Evolutionary conservation across 2,329 filamentous ascomycete species (phyloP), one percentile per base, ranked within the genome.

Genomic region (Pyrenochaeta sp.): DNA sequence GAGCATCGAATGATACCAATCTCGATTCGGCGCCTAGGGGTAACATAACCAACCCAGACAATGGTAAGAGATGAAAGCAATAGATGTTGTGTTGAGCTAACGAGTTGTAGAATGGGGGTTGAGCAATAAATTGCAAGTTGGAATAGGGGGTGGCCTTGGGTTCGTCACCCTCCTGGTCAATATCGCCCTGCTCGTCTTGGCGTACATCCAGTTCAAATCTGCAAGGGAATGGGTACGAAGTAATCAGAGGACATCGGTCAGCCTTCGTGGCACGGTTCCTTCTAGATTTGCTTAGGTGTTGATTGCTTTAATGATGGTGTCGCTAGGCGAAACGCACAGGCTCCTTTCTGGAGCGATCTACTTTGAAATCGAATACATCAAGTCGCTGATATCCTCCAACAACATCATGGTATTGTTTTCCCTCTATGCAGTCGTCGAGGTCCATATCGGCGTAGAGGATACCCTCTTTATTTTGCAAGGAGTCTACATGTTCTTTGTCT

Each of bases 381-480:
- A 82, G 64, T 2, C 83, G 69, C 64, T 85, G 83, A 67, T 85
- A 85, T 0, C 82, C 82, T 0, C 83, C 83, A 1, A 82, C 81
- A 2, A 84, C 76, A 66, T 85, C 83, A 53, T 85, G 83, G 54
- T 81, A 85, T 63, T 85, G 83, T 58, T 86, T 86, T 0, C 80
- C 80, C 57, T 85, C 83, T 0, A 86, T 69, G 33, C 81, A 83
- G 3, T 79, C 74, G 0, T 75, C 72, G 4, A 85, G 53, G 60
- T 84, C 72, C 53, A 85, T 51, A 51, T 85, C 81, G 0, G 81
- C 81, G 60, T 85, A 85, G 7, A 83, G 41, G 6, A 85, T 78
- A 0, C 75, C 82, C 55, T 85, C 82, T 11, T 78, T 69, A 0
- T 70, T 58, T 23, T 83, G 80, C 12, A 85, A 45, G 7, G 74